These are phyloP conservation scores for Microbotryomycetes sp. DNA, from an alignment of 1,284 basidiomycete genomes.

Conservation along the genomic window DNA sequence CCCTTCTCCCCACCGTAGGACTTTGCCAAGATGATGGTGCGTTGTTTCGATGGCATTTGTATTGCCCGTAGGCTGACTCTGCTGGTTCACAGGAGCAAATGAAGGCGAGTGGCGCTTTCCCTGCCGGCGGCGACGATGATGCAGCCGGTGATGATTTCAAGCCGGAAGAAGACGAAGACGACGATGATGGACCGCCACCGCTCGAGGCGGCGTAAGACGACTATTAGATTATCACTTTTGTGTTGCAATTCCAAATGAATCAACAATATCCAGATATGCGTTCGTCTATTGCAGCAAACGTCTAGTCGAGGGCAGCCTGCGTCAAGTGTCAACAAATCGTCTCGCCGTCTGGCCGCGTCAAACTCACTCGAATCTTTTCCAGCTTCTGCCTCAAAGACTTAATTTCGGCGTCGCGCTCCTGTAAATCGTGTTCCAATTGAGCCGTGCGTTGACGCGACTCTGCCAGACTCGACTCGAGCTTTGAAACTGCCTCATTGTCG, in stretches of 20 bases:
- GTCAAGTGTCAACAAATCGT: neutral
- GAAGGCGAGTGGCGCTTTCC: constrained; percentile 11
- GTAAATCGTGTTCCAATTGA: constrained; percentile 54
- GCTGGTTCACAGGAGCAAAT: neutral
- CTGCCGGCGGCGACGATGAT: constrained; percentile 10
- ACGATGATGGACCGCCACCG: constrained; percentile 31
- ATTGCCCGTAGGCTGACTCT: neutral
- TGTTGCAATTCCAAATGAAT: neutral
- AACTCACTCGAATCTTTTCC: constrained; percentile 44
- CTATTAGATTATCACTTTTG: too few relatives aligned
- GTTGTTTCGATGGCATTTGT: neutral
- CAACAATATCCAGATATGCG: neutral
- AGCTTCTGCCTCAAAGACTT: constrained; percentile 71
- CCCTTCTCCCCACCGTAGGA: neutral
- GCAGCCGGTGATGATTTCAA: constrained; percentile 4
- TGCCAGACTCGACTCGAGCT: neutral
- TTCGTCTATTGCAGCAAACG: neutral
- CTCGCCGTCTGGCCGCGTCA: neutral
- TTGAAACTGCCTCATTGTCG: neutral
- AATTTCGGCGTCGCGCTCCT: constrained; percentile 68
- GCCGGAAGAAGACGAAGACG: constrained; percentile 13
- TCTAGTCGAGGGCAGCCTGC: neutral
- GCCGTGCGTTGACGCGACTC: neutral
- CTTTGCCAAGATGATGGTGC: constrained; percentile 8
- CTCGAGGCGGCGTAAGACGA: constrained; percentile 26